A percentile compares a stretch with the other conserved stretches of the same genome.
Conservation (phyloP, 441 rosid species). For the Jatropha podagrica region DNA sequence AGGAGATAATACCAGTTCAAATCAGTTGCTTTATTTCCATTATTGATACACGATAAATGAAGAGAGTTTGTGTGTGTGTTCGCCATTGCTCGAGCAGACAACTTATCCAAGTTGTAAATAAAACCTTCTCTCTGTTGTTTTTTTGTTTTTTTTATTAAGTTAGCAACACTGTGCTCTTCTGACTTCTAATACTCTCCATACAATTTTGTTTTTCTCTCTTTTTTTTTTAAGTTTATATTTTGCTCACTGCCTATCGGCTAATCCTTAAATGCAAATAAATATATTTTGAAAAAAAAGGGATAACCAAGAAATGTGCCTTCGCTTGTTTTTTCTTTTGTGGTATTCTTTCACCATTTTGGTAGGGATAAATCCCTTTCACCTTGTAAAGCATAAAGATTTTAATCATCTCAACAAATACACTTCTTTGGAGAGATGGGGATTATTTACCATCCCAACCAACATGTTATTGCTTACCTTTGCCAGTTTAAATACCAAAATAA, state of each 20-base stretch:
- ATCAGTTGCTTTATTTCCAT: background rate
- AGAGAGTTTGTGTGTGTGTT: conserved; percentile 20
- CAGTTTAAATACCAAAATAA: no score
- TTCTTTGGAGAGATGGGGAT: no score
- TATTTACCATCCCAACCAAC: no score
- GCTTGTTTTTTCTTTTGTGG: no score
- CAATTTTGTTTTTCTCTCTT: background rate
- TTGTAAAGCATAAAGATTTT: no score
- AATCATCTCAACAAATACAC: no score
- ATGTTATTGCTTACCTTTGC: no score
- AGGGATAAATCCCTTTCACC: no score
- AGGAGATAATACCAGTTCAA: background rate
- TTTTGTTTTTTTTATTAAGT: conserved; percentile 6
- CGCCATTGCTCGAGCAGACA: conserved; percentile 28
- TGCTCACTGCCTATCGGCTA: background rate
- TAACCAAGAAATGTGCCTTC: no score
- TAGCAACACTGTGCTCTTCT: conserved; percentile 9
- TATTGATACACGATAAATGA: background rate
- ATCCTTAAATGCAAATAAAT: background rate
- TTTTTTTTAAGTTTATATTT: background rate
- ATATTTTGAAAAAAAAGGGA: no score
- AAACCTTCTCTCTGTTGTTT: conserved; percentile 23
- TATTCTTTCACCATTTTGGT: no score
- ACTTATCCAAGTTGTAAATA: conserved; percentile 17
- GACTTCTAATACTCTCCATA: background rate